Conservation (phyloP, 164 flowering plant genomes). For the Pachysandra terminalis region DNA sequence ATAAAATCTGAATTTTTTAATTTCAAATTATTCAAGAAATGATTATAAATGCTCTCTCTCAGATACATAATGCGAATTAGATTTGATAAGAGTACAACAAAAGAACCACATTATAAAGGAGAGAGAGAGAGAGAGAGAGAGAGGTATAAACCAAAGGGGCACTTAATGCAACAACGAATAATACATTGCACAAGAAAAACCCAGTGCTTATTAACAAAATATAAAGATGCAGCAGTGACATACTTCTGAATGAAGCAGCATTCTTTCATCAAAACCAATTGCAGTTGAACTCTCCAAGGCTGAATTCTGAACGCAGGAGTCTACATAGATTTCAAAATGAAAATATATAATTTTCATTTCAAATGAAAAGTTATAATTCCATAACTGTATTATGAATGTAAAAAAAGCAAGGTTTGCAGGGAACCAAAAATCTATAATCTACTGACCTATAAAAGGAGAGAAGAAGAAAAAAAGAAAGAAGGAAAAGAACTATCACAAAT, state of each 20-base stretch:
- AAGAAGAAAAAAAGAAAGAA: background rate
- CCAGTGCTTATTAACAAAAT: background rate
- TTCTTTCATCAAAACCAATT: slow-evolving; percentile 92
- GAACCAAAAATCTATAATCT: background rate
- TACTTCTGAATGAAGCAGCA: slow-evolving; percentile 96
- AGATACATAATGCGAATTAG: too few species aligned
- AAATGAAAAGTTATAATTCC: background rate
- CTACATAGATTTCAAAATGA: slow-evolving; percentile 13
- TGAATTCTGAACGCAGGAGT: slow-evolving; percentile 18
- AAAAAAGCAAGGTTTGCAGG: background rate
- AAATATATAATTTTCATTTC: background rate
- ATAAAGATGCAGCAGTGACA: slow-evolving; percentile 16
- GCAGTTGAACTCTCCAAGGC: slow-evolving; percentile 42
- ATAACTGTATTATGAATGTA: background rate
- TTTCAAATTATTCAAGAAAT: too few species aligned
- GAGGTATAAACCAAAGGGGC: background rate
- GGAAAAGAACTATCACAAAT: too few species aligned
- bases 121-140: too few species aligned
- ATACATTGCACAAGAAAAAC: background rate
- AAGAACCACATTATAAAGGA: too few species aligned
- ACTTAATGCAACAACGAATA: background rate
- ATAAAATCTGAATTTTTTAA: too few species aligned
- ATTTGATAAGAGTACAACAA: too few species aligned
- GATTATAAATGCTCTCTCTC: too few species aligned
- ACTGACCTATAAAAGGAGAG: background rate